Percentiles rank a stretch among this genome's conserved stretches.
Conservation (phyloP, 441 rosid species). For the Mallotus japonicus region DNA sequence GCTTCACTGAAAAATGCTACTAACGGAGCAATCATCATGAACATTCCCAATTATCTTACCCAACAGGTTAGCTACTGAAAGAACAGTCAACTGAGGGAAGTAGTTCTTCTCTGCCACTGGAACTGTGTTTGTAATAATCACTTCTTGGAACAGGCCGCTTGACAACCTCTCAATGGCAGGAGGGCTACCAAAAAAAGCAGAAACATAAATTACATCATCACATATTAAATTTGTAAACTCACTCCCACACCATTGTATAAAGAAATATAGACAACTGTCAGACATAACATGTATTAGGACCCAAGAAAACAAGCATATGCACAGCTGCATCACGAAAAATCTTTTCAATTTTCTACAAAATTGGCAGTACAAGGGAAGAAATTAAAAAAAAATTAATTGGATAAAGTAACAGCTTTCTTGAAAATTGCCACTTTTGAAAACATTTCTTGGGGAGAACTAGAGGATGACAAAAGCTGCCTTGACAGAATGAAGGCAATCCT, state of each 20-base stretch:
- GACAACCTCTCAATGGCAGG: conserved; percentile 94
- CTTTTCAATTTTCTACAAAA: background rate
- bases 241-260: background rate
- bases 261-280: background rate
- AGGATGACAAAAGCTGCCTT: background rate
- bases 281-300: background rate
- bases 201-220: background rate
- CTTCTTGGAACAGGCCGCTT: conserved; percentile 90
- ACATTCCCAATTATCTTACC: conserved; percentile 97
- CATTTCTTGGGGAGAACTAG: background rate
- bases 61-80: conserved; percentile 90
- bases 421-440: background rate
- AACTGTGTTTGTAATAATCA: conserved; percentile 87
- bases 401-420: background rate
- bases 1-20: conserved; percentile 45
- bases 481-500: too few relatives aligned
- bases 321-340: background rate
- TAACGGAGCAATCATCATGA: conserved; percentile 84
- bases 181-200: conserved; percentile 47
- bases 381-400: too few relatives aligned
- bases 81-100: conserved; percentile 81
- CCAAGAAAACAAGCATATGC: background rate
- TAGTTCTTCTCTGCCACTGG: conserved; percentile 78
- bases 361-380: too few relatives aligned
- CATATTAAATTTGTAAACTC: background rate